phyloP scores from a whole-genome alignment of 176 grass and related monocot genomes.

The Secale cereale region DNA sequence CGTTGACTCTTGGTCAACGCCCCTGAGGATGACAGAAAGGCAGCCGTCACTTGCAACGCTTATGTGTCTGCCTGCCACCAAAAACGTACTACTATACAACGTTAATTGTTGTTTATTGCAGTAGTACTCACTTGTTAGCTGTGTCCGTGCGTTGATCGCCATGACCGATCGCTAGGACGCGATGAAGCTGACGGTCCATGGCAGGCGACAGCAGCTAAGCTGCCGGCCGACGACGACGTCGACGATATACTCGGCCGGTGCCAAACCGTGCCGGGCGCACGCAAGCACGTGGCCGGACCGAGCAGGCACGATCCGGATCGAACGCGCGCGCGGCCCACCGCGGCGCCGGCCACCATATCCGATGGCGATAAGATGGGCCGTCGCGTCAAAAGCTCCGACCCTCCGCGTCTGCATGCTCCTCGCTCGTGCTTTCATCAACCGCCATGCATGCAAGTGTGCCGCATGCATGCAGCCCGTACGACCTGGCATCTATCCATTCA shows the following conservation, averaged over 20 bases:
- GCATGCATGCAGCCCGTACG: neutral
- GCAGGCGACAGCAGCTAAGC: neutral
- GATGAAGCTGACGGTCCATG: neutral
- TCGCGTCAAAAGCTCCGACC: neutral
- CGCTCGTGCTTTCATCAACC: neutral
- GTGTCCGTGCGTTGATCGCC: neutral
- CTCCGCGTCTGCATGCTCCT: neutral
- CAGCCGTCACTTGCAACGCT: neutral
- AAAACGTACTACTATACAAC: neutral
- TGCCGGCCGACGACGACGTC: neutral
- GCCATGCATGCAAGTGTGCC: neutral
- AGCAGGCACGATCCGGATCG: neutral
- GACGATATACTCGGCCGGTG: neutral
- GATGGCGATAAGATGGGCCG: neutral
- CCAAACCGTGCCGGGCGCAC: neutral
- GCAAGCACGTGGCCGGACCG: too few species aligned
- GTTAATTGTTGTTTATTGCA: neutral
- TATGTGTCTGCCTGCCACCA: neutral
- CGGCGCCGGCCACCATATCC: neutral
- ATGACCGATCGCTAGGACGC: neutral
- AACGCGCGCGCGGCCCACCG: neutral
- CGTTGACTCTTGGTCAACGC: conserved; percentile 10
- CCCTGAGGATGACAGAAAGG: neutral
- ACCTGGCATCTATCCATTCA: too few species aligned
- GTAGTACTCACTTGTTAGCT: too few species aligned